Evolutionary conservation across 2,329 filamentous ascomycete species (phyloP).

Genomic region (Penicillium nordicum): DNA sequence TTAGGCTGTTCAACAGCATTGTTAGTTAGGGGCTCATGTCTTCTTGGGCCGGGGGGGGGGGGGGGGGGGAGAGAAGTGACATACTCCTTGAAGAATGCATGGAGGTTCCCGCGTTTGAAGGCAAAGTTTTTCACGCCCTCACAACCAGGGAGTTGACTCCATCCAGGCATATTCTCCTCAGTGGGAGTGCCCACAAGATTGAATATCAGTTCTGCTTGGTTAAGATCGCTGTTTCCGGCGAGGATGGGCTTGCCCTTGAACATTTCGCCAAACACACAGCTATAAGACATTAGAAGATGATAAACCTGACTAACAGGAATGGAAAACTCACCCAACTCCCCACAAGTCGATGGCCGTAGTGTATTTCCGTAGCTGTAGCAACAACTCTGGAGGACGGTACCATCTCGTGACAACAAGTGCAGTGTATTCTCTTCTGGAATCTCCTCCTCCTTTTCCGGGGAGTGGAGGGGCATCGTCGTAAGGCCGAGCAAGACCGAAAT

Average conservation of each 20-base stretch:
- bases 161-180: constrained; percentile 89
- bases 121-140: constrained; percentile 66
- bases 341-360: constrained; percentile 98
- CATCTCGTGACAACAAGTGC: constrained; percentile 94
- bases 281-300: constrained; percentile 34
- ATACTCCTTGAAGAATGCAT: constrained; percentile 71
- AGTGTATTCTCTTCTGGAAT: constrained; percentile 86
- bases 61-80: constrained; percentile 9
- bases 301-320: background rate
- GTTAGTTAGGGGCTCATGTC: background rate
- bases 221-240: constrained; percentile 78
- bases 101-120: constrained; percentile 62
- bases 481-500: constrained; percentile 90
- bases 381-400: constrained; percentile 91
- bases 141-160: constrained; percentile 75
- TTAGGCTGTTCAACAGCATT: constrained; percentile 48
- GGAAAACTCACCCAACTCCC: constrained; percentile 76
- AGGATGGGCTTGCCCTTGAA: constrained; percentile 89
- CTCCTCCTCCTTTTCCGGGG: constrained; percentile 74
- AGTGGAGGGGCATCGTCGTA: constrained; percentile 82
- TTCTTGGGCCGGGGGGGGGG: background rate
- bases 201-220: constrained; percentile 93
- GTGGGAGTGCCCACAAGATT: constrained; percentile 86
- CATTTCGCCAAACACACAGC: constrained; percentile 99
- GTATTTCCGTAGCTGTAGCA: constrained; percentile 83